Evolutionary conservation across 148 eudicot species (phyloP), one percentile per base, ranked within the genome.

Genomic region (Salicornia ramosissima): DNA sequence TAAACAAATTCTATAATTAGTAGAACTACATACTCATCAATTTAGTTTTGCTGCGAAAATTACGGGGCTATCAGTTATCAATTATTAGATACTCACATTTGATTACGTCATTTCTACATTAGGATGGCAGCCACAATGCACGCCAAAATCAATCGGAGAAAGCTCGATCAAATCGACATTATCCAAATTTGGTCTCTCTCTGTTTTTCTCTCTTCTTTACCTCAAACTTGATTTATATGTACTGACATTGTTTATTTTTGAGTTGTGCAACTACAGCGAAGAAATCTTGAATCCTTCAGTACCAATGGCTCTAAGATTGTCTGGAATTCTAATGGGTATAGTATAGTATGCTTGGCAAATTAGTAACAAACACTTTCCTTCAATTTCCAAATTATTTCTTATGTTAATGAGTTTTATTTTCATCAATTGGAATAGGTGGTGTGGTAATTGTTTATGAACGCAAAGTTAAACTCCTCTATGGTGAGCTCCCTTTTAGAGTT

Each of bases 121-220:
- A 94, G 99, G 99, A 86, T 86, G 93, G 97, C 99, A n/a, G 99
- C 99, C 7, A 95, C 99, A 52, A 80, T 86, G 86, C 96, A 91
- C 53, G 86, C 87, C 62, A 95, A 89, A 70, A 80, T 95, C 59
- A 84, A 87, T 61, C 78, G 92, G 67, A 82, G 71, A 68, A 89
- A 91, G 73, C 91, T 95, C 61, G 71, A 79, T 80, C 88, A 89
- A 74, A 90, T 95, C 58, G 80, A 91, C 81, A 85, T 95, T 43
- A 85, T 87, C 77, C 79, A 83, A 68, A 89, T 91, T 73, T 95
- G 99, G 99, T 92, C n/a, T 65, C 45, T 53, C 4, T 56, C 73
- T 63, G 62, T 22, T 53, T 31, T 59, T 62, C 43, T 68, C 34
- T 53, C 22, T 61, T 65, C 10, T 25, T 5, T 45, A 14, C 29